phyloP scores from a whole-genome alignment of 225 moss, liverwort and hornwort genomes.

The Neckera pumila region DNA sequence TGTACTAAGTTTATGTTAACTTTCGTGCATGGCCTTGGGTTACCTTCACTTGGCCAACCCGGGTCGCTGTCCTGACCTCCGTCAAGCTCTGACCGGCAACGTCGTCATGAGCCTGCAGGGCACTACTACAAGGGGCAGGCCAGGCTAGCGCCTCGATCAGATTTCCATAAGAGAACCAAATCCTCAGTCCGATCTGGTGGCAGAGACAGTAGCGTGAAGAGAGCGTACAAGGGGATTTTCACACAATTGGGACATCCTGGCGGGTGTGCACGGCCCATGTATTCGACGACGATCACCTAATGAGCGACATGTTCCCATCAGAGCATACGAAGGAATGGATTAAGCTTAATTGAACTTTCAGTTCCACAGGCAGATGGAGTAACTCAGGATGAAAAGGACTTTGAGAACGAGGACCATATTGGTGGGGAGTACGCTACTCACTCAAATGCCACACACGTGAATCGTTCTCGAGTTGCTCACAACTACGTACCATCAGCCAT shows the following conservation, averaged over 20 bases:
- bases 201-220: not conserved
- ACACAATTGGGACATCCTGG: slow-evolving; percentile 1
- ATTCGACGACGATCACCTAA: not conserved
- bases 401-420: not conserved
- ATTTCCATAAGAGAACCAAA: not conserved
- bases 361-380: not conserved
- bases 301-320: not conserved
- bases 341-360: not conserved
- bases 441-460: not conserved
- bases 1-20: not conserved
- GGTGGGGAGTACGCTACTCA: not conserved
- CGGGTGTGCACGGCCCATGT: not conserved
- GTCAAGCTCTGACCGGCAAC: slow-evolving; percentile 10
- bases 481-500: too few species aligned
- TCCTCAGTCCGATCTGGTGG: slow-evolving; percentile 3
- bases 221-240: not conserved
- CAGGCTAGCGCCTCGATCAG: not conserved
- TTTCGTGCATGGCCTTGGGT: not conserved
- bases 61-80: not conserved
- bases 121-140: not conserved
- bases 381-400: not conserved
- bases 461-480: not conserved
- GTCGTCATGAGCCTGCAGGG: not conserved
- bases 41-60: not conserved
- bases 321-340: not conserved